Conservation (phyloP, 2,329 filamentous ascomycete species). For the Aspergillus sp. region DNA sequence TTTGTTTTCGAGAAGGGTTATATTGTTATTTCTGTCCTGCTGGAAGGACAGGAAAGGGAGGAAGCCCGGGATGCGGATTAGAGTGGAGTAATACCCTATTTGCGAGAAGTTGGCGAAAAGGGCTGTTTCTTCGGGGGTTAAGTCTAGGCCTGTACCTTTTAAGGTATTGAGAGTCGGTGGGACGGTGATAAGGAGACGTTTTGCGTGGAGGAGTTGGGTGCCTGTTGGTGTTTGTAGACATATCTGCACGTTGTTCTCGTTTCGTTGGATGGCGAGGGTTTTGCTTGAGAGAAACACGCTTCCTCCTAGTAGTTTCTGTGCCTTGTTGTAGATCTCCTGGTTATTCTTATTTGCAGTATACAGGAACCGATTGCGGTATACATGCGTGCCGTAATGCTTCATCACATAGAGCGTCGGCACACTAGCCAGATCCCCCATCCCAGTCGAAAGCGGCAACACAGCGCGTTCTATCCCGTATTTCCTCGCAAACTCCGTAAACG, state of each 20-base stretch:
- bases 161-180: background rate
- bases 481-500: constrained; percentile 42
- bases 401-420: constrained; percentile 13
- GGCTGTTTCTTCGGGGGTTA: background rate
- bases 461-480: constrained; percentile 34
- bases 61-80: background rate
- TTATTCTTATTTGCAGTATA: background rate
- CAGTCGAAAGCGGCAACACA: constrained; percentile 34
- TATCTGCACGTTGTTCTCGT: background rate
- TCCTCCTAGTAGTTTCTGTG: constrained; percentile 14
- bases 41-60: too few relatives aligned
- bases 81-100: background rate
- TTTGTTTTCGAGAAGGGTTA: background rate
- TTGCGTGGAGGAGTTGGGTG: background rate
- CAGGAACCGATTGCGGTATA: constrained; percentile 1
- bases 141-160: background rate
- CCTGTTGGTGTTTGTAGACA: background rate
- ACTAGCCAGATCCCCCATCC: constrained; percentile 25
- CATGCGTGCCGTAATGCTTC: constrained; percentile 9
- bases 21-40: background rate
- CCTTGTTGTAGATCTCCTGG: constrained; percentile 9
- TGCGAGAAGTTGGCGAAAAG: background rate
- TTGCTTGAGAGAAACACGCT: constrained; percentile 18
- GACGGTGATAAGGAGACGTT: background rate
- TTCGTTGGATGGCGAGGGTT: constrained; percentile 9